Evolutionary conservation across 2,329 filamentous ascomycete genomes (phyloP).

Genomic region (Paecilomyces sp.): DNA sequence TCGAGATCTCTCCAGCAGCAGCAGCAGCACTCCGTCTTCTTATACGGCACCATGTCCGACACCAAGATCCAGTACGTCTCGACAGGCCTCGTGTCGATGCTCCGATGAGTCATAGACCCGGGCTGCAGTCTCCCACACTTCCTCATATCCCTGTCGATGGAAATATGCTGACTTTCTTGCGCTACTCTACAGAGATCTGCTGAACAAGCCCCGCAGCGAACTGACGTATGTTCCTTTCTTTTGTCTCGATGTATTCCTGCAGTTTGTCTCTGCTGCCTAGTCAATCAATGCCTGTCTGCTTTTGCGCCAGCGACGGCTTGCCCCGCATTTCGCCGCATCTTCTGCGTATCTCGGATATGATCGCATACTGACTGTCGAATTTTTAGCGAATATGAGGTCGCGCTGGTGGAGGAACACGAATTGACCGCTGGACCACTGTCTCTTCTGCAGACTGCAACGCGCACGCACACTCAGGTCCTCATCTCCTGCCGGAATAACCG

Average conservation of each 20-base stretch:
- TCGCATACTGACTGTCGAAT: background rate
- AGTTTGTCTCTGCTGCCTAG: background rate
- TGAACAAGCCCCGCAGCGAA: constrained; percentile 80
- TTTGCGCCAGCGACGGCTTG: background rate
- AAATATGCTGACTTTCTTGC: constrained; percentile 18
- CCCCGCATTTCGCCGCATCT: constrained; percentile 13
- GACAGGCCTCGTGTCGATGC: constrained; percentile 1
- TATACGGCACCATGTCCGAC: constrained; percentile 52
- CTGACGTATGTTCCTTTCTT: constrained; percentile 62
- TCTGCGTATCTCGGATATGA: background rate
- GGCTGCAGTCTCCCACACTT: constrained; percentile 11
- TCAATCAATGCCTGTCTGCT: background rate
- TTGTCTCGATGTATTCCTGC: background rate
- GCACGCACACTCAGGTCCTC: constrained; percentile 88
- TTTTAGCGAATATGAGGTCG: constrained; percentile 79
- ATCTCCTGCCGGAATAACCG: constrained; percentile 98
- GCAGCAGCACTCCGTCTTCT: constrained; percentile 12
- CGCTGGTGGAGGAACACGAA: constrained; percentile 72
- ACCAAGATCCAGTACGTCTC: constrained; percentile 62
- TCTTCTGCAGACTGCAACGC: constrained; percentile 93
- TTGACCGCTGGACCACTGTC: constrained; percentile 76
- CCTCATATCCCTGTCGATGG: constrained; percentile 3
- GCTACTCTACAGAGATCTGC: constrained; percentile 61
- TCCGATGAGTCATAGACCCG: constrained; percentile 11
- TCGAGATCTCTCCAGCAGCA: background rate